Conservation (phyloP, 805 yeast genomes). For the Nakazawaea wickerhamii region DNA sequence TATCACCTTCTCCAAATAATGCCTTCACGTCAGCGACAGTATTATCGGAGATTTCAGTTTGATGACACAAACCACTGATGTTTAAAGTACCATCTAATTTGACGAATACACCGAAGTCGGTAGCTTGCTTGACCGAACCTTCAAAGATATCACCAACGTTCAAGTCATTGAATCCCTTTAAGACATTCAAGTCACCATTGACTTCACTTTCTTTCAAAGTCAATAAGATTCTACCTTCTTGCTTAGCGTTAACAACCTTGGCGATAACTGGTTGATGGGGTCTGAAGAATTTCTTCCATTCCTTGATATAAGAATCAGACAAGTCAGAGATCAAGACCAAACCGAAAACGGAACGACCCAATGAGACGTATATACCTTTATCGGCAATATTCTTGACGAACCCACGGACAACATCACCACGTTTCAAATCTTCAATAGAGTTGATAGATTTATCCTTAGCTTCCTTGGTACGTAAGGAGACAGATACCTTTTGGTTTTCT, state of each 20-base stretch:
- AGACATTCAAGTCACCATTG: conserved; percentile 56
- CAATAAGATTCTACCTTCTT: conserved; percentile 61
- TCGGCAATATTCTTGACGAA: conserved; percentile 69
- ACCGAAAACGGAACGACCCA: conserved; percentile 68
- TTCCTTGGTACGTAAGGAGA: conserved; percentile 54
- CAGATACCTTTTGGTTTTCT: conserved; percentile 48
- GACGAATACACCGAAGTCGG: conserved; percentile 90
- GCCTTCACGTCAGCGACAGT: conserved; percentile 49
- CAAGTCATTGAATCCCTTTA: conserved; percentile 63
- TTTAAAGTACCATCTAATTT: conserved; percentile 68
- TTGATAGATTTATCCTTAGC: conserved; percentile 46
- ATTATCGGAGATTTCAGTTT: conserved; percentile 75
- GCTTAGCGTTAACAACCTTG: conserved; percentile 58
- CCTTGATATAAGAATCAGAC: conserved; percentile 75
- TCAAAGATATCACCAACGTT: conserved; percentile 65
- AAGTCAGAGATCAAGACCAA: conserved; percentile 77
- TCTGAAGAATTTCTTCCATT: conserved; percentile 78
- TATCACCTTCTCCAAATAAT: conserved; percentile 83
- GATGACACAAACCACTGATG: conserved; percentile 84
- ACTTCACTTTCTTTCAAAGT: conserved; percentile 80
- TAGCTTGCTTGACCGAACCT: conserved; percentile 71
- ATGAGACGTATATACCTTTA: conserved; percentile 70
- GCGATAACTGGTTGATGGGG: conserved; percentile 72
- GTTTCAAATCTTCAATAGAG: conserved; percentile 46
- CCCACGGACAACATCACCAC: conserved; percentile 78